Evolutionary conservation across 1,139 yeast genomes (phyloP).

Genomic region (Geotrichum aggregatum): DNA sequence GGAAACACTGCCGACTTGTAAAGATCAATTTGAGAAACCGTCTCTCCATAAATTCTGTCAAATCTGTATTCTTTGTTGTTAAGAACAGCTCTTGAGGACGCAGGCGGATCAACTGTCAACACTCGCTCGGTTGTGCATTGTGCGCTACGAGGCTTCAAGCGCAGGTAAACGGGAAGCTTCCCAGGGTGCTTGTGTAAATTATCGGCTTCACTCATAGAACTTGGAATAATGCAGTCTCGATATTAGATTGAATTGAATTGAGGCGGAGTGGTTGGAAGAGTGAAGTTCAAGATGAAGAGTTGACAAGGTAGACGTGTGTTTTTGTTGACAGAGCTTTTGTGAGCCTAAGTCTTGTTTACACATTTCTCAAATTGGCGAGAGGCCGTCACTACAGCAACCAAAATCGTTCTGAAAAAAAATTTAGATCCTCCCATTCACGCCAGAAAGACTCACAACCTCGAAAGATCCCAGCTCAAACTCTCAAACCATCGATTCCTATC

Average conservation of each 20-base stretch:
- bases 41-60: slow-evolving; percentile 37
- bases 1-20: slow-evolving; percentile 36
- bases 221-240: neutral
- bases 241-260: neutral
- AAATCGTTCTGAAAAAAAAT: neutral
- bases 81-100: slow-evolving; percentile 15
- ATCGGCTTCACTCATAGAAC: slow-evolving; percentile 5
- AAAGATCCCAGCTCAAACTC: neutral
- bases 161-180: slow-evolving; percentile 38
- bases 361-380: neutral
- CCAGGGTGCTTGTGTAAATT: slow-evolving; percentile 7
- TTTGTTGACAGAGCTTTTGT: neutral
- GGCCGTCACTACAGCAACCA: slow-evolving; percentile 12
- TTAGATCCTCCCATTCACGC: slow-evolving; percentile 1
- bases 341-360: neutral
- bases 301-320: neutral
- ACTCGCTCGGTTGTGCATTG: slow-evolving; percentile 23
- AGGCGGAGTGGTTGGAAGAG: neutral
- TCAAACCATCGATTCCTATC: neutral
- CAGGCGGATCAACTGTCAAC: slow-evolving; percentile 24
- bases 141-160: slow-evolving; percentile 36
- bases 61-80: slow-evolving; percentile 28
- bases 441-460: slow-evolving; percentile 7
- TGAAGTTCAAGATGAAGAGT: neutral
- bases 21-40: slow-evolving; percentile 35